phyloP scores from a whole-genome alignment of 805 yeast species.

The Metschnikowia gelsemii region DNA sequence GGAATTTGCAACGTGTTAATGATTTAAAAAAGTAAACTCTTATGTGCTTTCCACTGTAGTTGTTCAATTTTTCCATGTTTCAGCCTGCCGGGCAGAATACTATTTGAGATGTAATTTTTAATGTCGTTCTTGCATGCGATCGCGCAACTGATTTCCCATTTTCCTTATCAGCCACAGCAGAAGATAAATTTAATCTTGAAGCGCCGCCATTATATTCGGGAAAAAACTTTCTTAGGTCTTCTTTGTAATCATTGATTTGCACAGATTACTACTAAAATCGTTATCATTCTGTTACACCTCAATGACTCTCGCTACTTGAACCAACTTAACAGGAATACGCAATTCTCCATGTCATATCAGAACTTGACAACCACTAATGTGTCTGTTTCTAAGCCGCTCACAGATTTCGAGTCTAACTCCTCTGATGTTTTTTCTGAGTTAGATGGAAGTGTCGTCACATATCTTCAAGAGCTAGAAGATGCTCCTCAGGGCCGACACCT shows the following conservation, averaged over 20 bases:
- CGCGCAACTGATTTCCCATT: conserved; percentile 11
- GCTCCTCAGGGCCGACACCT: conserved; percentile 74
- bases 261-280: neutral
- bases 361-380: conserved; percentile 10
- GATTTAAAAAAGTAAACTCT: too few species aligned
- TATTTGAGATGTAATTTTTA: neutral
- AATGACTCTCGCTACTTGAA: neutral
- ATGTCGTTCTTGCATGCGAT: neutral
- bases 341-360: conserved; percentile 12
- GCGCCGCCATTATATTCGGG: neutral
- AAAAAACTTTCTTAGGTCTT: neutral
- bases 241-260: neutral
- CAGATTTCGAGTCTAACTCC: conserved; percentile 13
- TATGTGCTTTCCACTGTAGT: neutral
- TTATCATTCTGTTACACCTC: neutral
- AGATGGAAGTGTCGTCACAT: conserved; percentile 2
- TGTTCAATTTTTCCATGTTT: neutral
- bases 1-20: too few species aligned
- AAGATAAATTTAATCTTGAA: neutral
- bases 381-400: neutral
- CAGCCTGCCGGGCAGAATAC: neutral
- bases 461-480: conserved; percentile 43
- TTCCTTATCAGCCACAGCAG: conserved; percentile 18
- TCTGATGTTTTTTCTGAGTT: conserved; percentile 6
- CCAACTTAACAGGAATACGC: neutral